Conservation (phyloP, 2,329 filamentous ascomycete species). For the Colletotrichum sp. region DNA sequence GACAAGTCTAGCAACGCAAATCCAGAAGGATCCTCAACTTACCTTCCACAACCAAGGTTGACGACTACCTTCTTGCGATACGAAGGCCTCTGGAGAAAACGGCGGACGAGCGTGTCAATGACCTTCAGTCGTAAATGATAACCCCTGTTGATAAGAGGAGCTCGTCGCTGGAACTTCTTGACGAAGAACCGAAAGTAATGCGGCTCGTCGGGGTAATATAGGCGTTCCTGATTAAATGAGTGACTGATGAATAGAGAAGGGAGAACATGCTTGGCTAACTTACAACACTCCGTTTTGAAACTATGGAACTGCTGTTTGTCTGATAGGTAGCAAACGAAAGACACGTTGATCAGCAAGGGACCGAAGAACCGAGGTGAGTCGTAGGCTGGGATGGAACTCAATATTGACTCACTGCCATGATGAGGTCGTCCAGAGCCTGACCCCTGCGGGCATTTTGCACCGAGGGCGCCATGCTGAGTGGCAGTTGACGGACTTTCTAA, state of each 20-base stretch:
- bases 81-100: constrained; percentile 67
- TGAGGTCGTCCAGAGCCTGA: constrained; percentile 49
- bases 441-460: background rate
- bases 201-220: constrained; percentile 79
- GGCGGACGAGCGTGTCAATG: constrained; percentile 74
- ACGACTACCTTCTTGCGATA: constrained; percentile 74
- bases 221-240: constrained; percentile 41
- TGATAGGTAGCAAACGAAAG: constrained; percentile 33
- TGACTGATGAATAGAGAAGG: background rate
- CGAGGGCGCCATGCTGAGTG: background rate
- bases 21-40: constrained; percentile 42
- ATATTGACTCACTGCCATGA: constrained; percentile 55
- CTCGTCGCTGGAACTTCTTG: constrained; percentile 78
- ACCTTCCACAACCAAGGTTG: constrained; percentile 92
- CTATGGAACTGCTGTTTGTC: constrained; percentile 92
- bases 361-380: background rate
- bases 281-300: constrained; percentile 93
- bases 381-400: background rate
- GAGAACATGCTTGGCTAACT: background rate
- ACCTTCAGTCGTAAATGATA: constrained; percentile 88
- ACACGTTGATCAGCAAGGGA: background rate
- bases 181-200: constrained; percentile 92
- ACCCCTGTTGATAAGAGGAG: constrained; percentile 89
- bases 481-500: background rate
- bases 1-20: background rate